These are phyloP conservation scores for Castanospermum australe DNA, from an alignment of 306 rosid genomes.

Conservation along the genomic window DNA sequence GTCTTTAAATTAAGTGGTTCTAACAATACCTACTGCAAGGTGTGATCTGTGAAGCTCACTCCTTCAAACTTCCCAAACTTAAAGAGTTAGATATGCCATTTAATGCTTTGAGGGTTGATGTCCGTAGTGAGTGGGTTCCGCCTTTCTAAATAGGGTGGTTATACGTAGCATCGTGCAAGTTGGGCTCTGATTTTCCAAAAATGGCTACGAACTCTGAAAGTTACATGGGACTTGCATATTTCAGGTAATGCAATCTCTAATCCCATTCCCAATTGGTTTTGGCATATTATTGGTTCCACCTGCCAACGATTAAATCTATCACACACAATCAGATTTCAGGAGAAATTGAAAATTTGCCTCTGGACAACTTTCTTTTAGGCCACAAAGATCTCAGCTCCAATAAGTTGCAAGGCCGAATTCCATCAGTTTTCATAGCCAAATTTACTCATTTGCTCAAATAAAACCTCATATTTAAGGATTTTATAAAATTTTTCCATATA, in stretches of 20 bases:
- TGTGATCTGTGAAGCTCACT: no score
- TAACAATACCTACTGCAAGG: no score
- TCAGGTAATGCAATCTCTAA: neutral
- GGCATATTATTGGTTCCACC: neutral
- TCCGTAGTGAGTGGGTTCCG: no score
- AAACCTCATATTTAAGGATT: no score
- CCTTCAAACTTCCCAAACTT: no score
- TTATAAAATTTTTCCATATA: no score
- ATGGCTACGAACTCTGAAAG: neutral
- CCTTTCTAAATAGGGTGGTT: no score
- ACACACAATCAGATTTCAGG: neutral
- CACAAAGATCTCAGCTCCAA: neutral
- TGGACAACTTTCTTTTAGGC: rapidly evolving
- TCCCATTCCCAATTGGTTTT: neutral
- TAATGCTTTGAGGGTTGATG: no score
- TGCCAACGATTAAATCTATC: neutral
- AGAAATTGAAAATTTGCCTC: neutral
- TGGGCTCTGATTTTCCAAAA: neutral
- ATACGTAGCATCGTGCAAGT: no score
- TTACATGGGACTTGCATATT: neutral
- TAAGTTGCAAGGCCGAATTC: neutral
- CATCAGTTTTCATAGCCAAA: neutral
- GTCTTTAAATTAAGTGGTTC: no score
- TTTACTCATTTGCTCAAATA: neutral
- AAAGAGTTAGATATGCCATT: no score